Percentiles rank a stretch among this genome's conserved stretches.
Evolutionary conservation across 805 yeast genomes (phyloP).

Genomic region (Vanderwaltozyma polyspora): DNA sequence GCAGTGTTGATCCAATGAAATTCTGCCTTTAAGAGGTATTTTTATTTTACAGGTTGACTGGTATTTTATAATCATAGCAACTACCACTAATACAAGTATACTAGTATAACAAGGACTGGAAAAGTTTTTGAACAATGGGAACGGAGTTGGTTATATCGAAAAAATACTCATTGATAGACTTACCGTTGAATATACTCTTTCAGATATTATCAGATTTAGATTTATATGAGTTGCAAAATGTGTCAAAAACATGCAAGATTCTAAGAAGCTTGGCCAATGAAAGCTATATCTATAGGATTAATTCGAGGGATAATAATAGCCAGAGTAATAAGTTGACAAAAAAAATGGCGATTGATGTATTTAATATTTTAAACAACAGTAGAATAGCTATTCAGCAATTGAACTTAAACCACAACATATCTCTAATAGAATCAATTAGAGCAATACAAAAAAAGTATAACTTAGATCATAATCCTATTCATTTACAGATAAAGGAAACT

Average conservation of each 20-base stretch:
- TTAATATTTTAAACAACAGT: slow-evolving; percentile 12
- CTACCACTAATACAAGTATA: no score
- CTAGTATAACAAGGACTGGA: no score
- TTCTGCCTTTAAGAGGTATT: no score
- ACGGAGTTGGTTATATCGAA: no score
- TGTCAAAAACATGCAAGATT: slow-evolving; percentile 14
- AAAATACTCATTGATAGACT: slow-evolving; percentile 8
- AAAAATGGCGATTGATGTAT: slow-evolving; percentile 12
- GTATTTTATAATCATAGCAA: no score
- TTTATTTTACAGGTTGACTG: no score
- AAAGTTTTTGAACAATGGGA: no score
- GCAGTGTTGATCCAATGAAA: no score
- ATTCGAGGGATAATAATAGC: slow-evolving; percentile 5
- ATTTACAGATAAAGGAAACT: no score
- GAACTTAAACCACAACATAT: slow-evolving; percentile 6
- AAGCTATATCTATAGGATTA: slow-evolving; percentile 11
- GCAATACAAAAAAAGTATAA: slow-evolving; percentile 10
- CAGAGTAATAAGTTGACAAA: slow-evolving; percentile 12
- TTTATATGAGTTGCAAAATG: slow-evolving; percentile 13
- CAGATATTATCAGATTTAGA: slow-evolving; percentile 15
- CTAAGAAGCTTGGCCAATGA: slow-evolving; percentile 18
- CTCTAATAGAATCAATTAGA: slow-evolving; percentile 11
- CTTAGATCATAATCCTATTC: slow-evolving; percentile 5
- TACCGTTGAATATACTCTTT: slow-evolving; percentile 19
- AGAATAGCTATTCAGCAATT: slow-evolving; percentile 5